Conservation (phyloP, 2,329 filamentous ascomycete genomes). For the Penicillium hesseltinei region DNA sequence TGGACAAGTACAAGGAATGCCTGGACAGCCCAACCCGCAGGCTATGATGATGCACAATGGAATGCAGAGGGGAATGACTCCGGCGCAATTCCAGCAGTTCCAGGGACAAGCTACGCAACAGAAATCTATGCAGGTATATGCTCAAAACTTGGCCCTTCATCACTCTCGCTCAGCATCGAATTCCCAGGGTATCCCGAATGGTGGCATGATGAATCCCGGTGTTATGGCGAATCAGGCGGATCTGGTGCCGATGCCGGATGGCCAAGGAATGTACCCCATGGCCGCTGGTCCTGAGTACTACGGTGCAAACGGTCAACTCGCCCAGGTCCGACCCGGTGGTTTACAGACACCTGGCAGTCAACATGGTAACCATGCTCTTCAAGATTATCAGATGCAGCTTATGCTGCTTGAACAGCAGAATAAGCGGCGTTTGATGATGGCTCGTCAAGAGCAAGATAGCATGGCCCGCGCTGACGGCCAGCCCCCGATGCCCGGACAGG, state of each 20-base stretch:
- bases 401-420: constrained; percentile 69
- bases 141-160: constrained; percentile 78
- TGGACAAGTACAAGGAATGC: constrained; percentile 68
- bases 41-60: constrained; percentile 58
- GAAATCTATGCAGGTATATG: constrained; percentile 85
- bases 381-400: constrained; percentile 69
- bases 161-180: constrained; percentile 73
- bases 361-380: constrained; percentile 60
- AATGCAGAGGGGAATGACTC: constrained; percentile 70
- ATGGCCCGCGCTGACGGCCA: constrained; percentile 54
- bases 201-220: constrained; percentile 63
- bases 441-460: constrained; percentile 64
- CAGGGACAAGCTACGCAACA: constrained; percentile 64
- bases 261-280: constrained; percentile 44
- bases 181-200: constrained; percentile 75
- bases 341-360: constrained; percentile 43
- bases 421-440: constrained; percentile 66
- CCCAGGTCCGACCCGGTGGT: constrained; percentile 38
- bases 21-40: constrained; percentile 62
- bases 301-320: constrained; percentile 55
- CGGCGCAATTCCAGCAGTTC: constrained; percentile 70
- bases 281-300: constrained; percentile 55
- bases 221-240: constrained; percentile 73
- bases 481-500: constrained; percentile 46
- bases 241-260: constrained; percentile 75